Evolutionary conservation across 495 filamentous ascomycete species (phyloP), one percentile per base, ranked within the genome.

Genomic region (Cenococcum geophilum): DNA sequence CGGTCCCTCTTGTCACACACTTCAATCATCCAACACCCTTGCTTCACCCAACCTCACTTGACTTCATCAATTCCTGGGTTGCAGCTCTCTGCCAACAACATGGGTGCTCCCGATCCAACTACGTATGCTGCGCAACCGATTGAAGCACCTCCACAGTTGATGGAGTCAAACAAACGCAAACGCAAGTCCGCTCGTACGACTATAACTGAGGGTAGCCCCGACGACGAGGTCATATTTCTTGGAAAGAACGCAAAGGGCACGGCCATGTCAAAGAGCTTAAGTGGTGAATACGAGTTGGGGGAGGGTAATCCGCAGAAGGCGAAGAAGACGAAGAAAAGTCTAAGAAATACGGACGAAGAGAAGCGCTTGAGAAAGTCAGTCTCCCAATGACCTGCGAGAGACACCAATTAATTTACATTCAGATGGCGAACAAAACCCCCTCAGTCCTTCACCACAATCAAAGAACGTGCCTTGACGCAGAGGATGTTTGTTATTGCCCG

Each of bases 401-500:
- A 42, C 9, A 12, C 5, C 27, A 42, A 32, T 58, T 40, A 52
- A 43, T 32, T 61, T 56, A 21, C n/a, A 68, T 49, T 52, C 58
- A 64, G 50, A 63, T 60, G 22, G 58, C 59, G 58, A 53, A n/a
- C 54, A 20, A 25, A 70, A 42, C 69, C 79, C 20, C 78, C 80
- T 8, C 60, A 71, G 36, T 60, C 69, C 0, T 80, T 75, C 61
- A 40, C 76, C 4, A 73, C 76, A 34, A 73, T 74, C 51, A 61
- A 79, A 9, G 61, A 36, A 18, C 66, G 63, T 22, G 63, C 66
- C 4, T 37, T 65, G 0, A 66, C 56, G 0, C 63, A 69, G 40
- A 43, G 82, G 25, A 84, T 88, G 80, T 83, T 79, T 60, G 76
- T 86, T 5, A 72, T 86, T 5, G 72, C 76, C 40, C 76, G 84